Evolutionary conservation across 192 early-diverging fungal genomes (phyloP).

Genomic region (Umbelopsis isabellina): DNA sequence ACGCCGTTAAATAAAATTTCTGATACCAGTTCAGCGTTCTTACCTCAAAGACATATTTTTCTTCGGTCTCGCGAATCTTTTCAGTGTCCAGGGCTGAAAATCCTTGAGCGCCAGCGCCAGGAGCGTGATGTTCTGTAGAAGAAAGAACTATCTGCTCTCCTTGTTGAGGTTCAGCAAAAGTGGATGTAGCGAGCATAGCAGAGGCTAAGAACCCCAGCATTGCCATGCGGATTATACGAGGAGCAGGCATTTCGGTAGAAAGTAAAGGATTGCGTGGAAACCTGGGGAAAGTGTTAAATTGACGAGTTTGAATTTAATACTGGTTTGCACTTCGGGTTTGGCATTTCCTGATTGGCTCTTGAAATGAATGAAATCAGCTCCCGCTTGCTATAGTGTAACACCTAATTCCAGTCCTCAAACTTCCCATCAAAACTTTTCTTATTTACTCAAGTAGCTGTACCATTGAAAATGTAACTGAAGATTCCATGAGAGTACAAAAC

Average conservation of each 20-base stretch:
- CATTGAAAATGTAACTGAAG: too few species aligned
- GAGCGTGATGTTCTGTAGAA: constrained; percentile 1
- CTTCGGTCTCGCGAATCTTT: constrained; percentile 8
- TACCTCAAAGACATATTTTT: constrained; percentile 21
- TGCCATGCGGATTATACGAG: constrained; percentile 4
- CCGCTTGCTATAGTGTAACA: background rate
- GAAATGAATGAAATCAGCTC: constrained; percentile 4
- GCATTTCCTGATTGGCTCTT: constrained; percentile 12
- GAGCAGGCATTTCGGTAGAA: background rate
- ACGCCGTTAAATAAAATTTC: background rate
- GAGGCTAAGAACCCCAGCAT: constrained; percentile 8
- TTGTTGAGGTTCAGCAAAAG: constrained; percentile 19
- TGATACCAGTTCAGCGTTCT: background rate
- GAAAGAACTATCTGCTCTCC: background rate
- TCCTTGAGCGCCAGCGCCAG: constrained; percentile 17
- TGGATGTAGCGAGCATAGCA: constrained; percentile 1
- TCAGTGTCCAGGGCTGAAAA: constrained; percentile 6
- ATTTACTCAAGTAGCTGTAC: too few species aligned
- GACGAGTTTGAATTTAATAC: constrained; percentile 9
- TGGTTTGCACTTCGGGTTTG: background rate
- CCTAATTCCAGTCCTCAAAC: background rate
- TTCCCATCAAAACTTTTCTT: too few species aligned
- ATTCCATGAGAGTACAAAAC: too few species aligned
- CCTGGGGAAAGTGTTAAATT: background rate
- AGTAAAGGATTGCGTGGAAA: background rate